Conservation (phyloP, 208 protist species). For the Acanthamoeba sp. region DNA sequence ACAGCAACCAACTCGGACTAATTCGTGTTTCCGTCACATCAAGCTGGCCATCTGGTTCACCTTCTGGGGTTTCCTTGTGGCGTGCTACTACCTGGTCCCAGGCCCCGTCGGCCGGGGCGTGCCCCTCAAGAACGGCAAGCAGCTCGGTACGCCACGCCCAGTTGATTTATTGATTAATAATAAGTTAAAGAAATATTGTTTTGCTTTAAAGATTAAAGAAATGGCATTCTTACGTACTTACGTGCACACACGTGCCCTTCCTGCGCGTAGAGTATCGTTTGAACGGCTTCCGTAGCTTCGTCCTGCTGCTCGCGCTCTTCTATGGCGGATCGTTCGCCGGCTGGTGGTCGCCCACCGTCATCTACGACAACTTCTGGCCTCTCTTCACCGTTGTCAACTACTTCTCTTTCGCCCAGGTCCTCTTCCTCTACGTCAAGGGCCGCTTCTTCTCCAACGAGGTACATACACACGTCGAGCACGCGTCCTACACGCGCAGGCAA, state of each 20-base stretch:
- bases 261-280: constrained; percentile 4
- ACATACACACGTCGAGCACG: neutral
- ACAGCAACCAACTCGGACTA: neutral
- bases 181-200: too few relatives aligned
- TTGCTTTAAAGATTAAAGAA: too few relatives aligned
- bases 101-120: neutral
- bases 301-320: constrained; percentile 39
- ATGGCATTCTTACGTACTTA: neutral
- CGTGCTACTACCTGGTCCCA: constrained; percentile 55
- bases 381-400: constrained; percentile 44
- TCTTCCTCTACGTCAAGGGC: constrained; percentile 59
- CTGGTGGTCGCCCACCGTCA: constrained; percentile 42
- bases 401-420: constrained; percentile 36
- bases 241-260: neutral
- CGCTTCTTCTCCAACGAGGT: constrained; percentile 46
- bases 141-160: neutral
- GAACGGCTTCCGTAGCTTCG: constrained; percentile 48
- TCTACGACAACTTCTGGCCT: constrained; percentile 59
- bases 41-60: constrained; percentile 7
- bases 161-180: too few relatives aligned
- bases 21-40: neutral
- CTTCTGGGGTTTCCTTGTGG: constrained; percentile 37
- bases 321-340: constrained; percentile 37
- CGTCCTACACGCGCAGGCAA: neutral
- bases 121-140: constrained; percentile 3